These are phyloP conservation scores for Pseudocercospora ulei DNA, from an alignment of 2,329 filamentous ascomycete species.

Conservation along the genomic window DNA sequence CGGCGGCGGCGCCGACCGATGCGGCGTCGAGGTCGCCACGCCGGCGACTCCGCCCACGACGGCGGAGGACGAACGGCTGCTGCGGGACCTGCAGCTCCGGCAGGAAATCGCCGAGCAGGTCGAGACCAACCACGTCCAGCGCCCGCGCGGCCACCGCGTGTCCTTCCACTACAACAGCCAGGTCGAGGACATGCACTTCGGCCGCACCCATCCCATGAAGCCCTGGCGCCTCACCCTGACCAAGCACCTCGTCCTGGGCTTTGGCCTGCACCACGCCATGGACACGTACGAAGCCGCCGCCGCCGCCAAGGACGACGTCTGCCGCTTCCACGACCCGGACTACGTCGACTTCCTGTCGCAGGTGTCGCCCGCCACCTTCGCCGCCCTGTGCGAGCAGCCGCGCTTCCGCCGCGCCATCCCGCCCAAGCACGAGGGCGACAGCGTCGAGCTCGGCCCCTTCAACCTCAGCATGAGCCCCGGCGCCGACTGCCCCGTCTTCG, in stretches of 20 bases:
- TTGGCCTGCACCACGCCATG: conserved; percentile 95
- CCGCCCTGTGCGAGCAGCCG: conserved; percentile 46
- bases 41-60: conserved; percentile 38
- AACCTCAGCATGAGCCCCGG: conserved; percentile 56
- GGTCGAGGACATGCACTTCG: conserved; percentile 95
- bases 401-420: conserved; percentile 38
- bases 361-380: conserved; percentile 33
- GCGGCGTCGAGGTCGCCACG: conserved; percentile 19
- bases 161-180: conserved; percentile 93
- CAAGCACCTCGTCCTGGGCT: conserved; percentile 86
- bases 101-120: conserved; percentile 46
- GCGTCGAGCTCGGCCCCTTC: conserved; percentile 50
- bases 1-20: conserved; percentile 9
- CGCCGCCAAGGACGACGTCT: conserved; percentile 79
- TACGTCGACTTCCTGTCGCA: conserved; percentile 75
- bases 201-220: conserved; percentile 96
- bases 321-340: conserved; percentile 74
- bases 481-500: conserved; percentile 92
- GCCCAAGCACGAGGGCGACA: conserved; percentile 39
- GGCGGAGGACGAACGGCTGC: conserved; percentile 41
- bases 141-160: conserved; percentile 77
- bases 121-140: conserved; percentile 58
- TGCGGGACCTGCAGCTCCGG: conserved; percentile 38
- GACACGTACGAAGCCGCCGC: conserved; percentile 78
- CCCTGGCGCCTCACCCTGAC: conserved; percentile 93